These are phyloP conservation scores for Ceratocystis diversiconidia DNA, from an alignment of 2,329 filamentous ascomycete genomes.

Conservation along the genomic window DNA sequence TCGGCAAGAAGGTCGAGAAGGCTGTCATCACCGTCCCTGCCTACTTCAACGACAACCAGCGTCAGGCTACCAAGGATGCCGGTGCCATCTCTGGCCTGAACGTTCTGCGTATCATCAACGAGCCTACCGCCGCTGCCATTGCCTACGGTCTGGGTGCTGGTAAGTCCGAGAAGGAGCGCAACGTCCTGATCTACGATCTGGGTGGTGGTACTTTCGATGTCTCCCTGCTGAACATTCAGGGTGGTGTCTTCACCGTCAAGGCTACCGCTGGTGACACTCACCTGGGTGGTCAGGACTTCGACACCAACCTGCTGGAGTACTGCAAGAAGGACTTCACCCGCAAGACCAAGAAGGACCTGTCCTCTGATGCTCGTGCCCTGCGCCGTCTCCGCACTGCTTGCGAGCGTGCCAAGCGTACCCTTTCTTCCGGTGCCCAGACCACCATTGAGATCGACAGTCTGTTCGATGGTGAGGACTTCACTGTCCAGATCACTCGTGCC, in stretches of 20 bases:
- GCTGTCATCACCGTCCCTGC: slow-evolving; percentile 97
- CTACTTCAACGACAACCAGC: slow-evolving; percentile 99
- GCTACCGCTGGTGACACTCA: slow-evolving; percentile 96
- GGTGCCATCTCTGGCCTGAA: slow-evolving; percentile 95
- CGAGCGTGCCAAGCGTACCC: slow-evolving; percentile 98
- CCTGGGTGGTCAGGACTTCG: slow-evolving; percentile 90
- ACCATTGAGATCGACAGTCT: slow-evolving; percentile 98
- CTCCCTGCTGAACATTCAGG: slow-evolving; percentile 95
- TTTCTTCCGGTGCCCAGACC: slow-evolving; percentile 93
- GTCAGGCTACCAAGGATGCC: slow-evolving; percentile 98
- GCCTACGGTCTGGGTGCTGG: slow-evolving; percentile 93
- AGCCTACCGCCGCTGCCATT: slow-evolving; percentile 94
- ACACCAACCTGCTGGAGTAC: slow-evolving; percentile 87
- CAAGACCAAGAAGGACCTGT: slow-evolving; percentile 71
- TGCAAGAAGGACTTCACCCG: slow-evolving; percentile 89
- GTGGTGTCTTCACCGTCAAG: slow-evolving; percentile 98
- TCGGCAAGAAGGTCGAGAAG: slow-evolving; percentile 98
- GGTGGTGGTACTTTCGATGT: slow-evolving; percentile 99
- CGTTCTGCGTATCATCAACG: slow-evolving; percentile 99
- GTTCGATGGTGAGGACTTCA: slow-evolving; percentile 96
- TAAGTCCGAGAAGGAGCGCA: slow-evolving; percentile 95
- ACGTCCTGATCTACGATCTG: slow-evolving; percentile 98
- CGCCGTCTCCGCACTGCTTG: slow-evolving; percentile 94
- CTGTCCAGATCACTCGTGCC: slow-evolving; percentile 91
- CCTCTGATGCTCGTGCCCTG: slow-evolving; percentile 76